Base-by-base conservation (phyloP, 805 yeast genomes). In the Pichia gijzeniarum region DNA sequence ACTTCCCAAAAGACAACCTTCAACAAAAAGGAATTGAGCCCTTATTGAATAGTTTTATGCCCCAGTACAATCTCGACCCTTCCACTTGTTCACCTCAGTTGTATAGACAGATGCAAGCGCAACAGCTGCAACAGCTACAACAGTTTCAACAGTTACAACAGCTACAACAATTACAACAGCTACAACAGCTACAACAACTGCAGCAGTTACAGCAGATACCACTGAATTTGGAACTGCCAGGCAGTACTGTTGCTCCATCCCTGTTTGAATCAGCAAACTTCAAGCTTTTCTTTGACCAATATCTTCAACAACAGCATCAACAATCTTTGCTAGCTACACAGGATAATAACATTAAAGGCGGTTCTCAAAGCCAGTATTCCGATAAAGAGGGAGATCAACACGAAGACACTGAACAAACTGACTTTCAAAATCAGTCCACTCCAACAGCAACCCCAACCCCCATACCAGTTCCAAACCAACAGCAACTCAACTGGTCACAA, bases 121-220 rank as follows among this genome's bases (percentile, higher is more conserved):
- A 38, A 16, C 40, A 38, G 28, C 22, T 38, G 4, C 49, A 48
- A 12, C 39, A 44, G 17, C 22, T 37, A 6, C 43, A 41, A 14
- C 45, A 40, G 4, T 16, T 38, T 13, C 42, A 38, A 19, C 51
- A 45, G 17, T 43, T 42, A 18, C 41, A 42, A 25, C 52, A 45
- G 13, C 52, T 45, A 28, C 47, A 35, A n/a, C 47, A 47, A 28
- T 27, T 37, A 8, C 50, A 39, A n/a, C 43, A 40, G 18, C n/a
- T 41, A 18, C 44, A 41, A 17, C 44, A 44, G 16, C 13, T 40
- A 12, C 41, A 50, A 18, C 57, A 55, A 35, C 47, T 52, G 19
- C 53, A 51, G 32, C 53, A 54, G 4, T 27, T 49, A 10, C 51
- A 51, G 30, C 21, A 14, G 8, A 36, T 30, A 18, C 40, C 35